Base-by-base conservation (phyloP, 2,329 filamentous ascomycete species). In the Bipolaris zeicola region DNA sequence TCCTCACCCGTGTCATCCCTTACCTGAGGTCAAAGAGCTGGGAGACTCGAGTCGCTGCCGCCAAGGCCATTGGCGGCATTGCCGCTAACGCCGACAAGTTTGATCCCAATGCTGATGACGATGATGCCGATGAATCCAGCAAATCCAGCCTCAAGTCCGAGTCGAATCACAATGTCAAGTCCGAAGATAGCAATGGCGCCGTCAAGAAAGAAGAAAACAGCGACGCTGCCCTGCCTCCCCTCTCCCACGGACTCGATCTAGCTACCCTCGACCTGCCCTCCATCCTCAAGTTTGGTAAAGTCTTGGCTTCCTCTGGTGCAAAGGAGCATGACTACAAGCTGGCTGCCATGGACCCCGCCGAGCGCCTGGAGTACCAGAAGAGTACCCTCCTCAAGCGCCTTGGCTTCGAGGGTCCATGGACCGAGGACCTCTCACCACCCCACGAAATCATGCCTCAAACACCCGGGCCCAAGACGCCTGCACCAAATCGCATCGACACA, bases 1-100 rank as follows among this genome's bases (percentile, higher is more conserved):
- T 99, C 6, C 84, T 99, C 11, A 94, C 92, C 28, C 85, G 94
- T 58, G 93, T 99, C 31, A 88, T 99, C n/a, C 94, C 95, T 1
- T 99, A 97, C 76, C 83, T 99, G 28, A 87, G 91, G 56, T 94
- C 95, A 66, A 96, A 94, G 75, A 94, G 93, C 73, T 99, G 95
- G 95, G 95, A 99, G 72, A 99, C 95, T 24, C 85, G 96, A 66
- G 93, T 89, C 59, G 96, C 95, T 51, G 90, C 96, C 44, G 92
- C 94, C 66, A 96, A 94, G 78, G 95, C 95, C 18, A 89, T 99
- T 56, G 94, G 94, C 56, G 92, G 94, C 69, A 98, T 99, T 64
- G 88, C 96, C 60, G 89, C 94, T 56, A 90, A 98, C 81, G 92
- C 93, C 0, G 87, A 92, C 52, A 80, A 85, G 42, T 96, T 95